Percentiles rank a stretch among this genome's conserved stretches.
Conservation (phyloP, 1,284 basidiomycete genomes). For the Thecaphora frezii region DNA sequence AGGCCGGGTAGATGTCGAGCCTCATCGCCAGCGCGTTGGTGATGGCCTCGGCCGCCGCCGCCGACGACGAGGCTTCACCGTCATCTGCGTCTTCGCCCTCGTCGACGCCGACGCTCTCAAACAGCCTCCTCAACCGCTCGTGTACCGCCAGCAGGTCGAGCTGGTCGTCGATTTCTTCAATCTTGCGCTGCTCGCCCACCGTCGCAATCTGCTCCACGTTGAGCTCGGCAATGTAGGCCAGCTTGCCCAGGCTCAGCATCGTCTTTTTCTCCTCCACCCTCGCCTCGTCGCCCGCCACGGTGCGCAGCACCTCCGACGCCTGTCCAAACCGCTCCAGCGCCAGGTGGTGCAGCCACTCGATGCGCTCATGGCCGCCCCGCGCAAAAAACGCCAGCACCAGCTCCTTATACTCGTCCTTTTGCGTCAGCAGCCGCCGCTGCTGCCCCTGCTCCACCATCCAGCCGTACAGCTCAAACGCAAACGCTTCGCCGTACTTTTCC, state of each 20-base stretch:
- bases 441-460: slow-evolving; percentile 68
- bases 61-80: slow-evolving; percentile 8
- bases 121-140: slow-evolving; percentile 54
- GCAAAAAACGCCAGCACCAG: slow-evolving; percentile 78
- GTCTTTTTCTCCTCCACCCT: slow-evolving; percentile 64
- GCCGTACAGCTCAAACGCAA: slow-evolving; percentile 82
- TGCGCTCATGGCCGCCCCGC: slow-evolving; percentile 66
- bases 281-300: slow-evolving; percentile 67
- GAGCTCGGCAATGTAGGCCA: slow-evolving; percentile 71
- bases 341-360: slow-evolving; percentile 87
- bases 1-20: slow-evolving; percentile 28
- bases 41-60: slow-evolving; percentile 15
- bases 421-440: slow-evolving; percentile 73
- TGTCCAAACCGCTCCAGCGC: slow-evolving; percentile 69
- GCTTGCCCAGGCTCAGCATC: slow-evolving; percentile 86
- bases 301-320: slow-evolving; percentile 68
- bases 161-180: slow-evolving; percentile 62
- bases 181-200: slow-evolving; percentile 43
- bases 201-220: slow-evolving; percentile 20
- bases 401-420: slow-evolving; percentile 67
- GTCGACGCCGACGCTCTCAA: slow-evolving; percentile 11
- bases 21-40: slow-evolving; percentile 19
- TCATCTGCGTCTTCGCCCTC: neutral
- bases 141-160: slow-evolving; percentile 66
- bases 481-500: slow-evolving; percentile 76